Conservation (phyloP, 1,284 basidiomycete species). For the Pulveroboletus sp. region DNA sequence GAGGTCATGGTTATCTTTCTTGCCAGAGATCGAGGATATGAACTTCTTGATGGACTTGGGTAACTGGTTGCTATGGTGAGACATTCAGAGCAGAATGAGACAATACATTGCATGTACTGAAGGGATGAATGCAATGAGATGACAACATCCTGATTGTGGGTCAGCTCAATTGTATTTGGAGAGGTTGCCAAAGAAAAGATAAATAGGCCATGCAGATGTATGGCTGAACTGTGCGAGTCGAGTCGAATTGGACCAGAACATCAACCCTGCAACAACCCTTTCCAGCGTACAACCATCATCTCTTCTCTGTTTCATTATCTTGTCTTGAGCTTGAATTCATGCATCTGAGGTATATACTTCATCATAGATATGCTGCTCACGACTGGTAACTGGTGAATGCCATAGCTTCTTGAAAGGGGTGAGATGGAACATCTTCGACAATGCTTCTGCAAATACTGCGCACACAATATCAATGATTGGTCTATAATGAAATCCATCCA, state of each 20-base stretch:
- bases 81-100: background rate
- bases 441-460: background rate
- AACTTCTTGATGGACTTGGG: constrained; percentile 5
- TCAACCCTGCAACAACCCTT: constrained; percentile 2
- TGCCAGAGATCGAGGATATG: background rate
- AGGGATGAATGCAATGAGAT: background rate
- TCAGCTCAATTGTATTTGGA: background rate
- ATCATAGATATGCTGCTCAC: background rate
- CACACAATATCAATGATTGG: background rate
- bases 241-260: constrained; percentile 42
- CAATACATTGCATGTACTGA: background rate
- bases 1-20: background rate
- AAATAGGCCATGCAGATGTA: constrained; percentile 34
- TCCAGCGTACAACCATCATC: background rate
- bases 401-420: background rate
- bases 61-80: background rate
- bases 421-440: background rate
- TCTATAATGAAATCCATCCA: background rate
- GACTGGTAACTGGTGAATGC: background rate
- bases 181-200: background rate
- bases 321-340: background rate
- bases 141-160: background rate
- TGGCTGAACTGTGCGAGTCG: constrained; percentile 39
- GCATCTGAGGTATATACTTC: background rate
- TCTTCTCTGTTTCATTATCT: background rate